Evolutionary conservation across 2,329 filamentous ascomycete genomes (phyloP).

Genomic region (Xylaria sp.): DNA sequence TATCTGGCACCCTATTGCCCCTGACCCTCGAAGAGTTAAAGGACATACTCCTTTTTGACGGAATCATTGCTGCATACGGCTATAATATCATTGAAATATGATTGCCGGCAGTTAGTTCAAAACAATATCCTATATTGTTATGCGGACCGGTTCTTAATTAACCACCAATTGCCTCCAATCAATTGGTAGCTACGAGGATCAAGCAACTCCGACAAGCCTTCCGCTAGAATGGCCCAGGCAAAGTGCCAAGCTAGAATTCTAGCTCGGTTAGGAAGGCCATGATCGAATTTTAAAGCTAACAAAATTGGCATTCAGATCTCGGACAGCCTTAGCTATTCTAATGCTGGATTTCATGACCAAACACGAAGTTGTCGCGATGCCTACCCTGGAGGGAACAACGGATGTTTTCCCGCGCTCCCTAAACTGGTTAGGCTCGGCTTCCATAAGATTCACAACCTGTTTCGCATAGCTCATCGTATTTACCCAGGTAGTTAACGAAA

Average conservation of each 20-base stretch:
- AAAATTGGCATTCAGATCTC: background rate
- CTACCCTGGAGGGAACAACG: background rate
- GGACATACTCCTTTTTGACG: background rate
- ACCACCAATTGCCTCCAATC: conserved; percentile 21
- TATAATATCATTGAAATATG: conserved; percentile 21
- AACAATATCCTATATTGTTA: conserved; percentile 4
- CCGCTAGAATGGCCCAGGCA: background rate
- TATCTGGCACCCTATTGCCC: background rate
- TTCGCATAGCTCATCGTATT: too few relatives aligned
- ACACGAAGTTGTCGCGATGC: background rate
- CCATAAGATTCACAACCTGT: too few relatives aligned
- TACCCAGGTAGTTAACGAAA: background rate
- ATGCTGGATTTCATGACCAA: background rate
- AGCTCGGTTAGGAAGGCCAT: conserved; percentile 1
- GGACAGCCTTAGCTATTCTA: background rate
- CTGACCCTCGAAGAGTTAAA: background rate
- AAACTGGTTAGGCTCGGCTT: background rate
- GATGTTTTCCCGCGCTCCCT: background rate
- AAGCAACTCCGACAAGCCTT: conserved; percentile 3
- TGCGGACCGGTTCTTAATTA: conserved; percentile 21
- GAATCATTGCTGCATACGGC: conserved; percentile 14
- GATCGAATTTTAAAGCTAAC: background rate
- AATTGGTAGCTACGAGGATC: background rate
- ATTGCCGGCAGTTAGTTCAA: conserved; percentile 15
- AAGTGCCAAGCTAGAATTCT: conserved; percentile 12